Evolutionary conservation across 768 basidiomycete species (phyloP).

Genomic region (Trametes villosa): DNA sequence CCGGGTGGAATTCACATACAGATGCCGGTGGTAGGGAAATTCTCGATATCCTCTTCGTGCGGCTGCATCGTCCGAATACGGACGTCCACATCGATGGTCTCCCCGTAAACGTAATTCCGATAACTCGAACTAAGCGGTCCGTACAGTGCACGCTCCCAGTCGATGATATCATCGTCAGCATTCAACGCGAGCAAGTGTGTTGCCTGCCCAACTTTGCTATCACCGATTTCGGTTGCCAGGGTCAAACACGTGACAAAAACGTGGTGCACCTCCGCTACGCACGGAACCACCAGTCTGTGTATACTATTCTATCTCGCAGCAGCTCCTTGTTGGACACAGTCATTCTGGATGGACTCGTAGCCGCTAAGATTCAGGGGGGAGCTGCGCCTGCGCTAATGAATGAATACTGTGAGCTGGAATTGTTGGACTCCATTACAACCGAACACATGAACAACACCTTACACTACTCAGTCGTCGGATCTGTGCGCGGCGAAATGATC

Average conservation of each 20-base stretch:
- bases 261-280: slow-evolving; percentile 14
- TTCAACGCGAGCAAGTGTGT: not conserved
- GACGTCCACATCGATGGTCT: slow-evolving; percentile 10
- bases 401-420: slow-evolving; percentile 11
- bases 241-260: slow-evolving; percentile 15
- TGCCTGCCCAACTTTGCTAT: slow-evolving; percentile 21
- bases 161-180: not conserved
- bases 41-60: not conserved
- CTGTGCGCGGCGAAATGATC: not conserved
- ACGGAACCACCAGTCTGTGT: slow-evolving; percentile 14
- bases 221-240: slow-evolving; percentile 22
- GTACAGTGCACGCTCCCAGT: slow-evolving; percentile 1
- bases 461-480: not conserved
- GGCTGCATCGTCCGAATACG: not conserved
- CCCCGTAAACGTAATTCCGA: slow-evolving; percentile 22
- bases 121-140: not conserved
- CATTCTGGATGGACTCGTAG: slow-evolving; percentile 10
- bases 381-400: slow-evolving; percentile 1
- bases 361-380: slow-evolving; percentile 1
- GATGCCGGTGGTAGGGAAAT: not conserved
- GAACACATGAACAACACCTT: not conserved
- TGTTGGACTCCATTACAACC: not conserved
- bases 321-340: slow-evolving; percentile 7
- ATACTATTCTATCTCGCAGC: slow-evolving; percentile 20
- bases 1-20: slow-evolving; percentile 6